Evolutionary conservation across 2,329 filamentous ascomycete genomes (phyloP), one percentile per base, ranked within the genome.

Genomic region (Colletotrichum sp.): DNA sequence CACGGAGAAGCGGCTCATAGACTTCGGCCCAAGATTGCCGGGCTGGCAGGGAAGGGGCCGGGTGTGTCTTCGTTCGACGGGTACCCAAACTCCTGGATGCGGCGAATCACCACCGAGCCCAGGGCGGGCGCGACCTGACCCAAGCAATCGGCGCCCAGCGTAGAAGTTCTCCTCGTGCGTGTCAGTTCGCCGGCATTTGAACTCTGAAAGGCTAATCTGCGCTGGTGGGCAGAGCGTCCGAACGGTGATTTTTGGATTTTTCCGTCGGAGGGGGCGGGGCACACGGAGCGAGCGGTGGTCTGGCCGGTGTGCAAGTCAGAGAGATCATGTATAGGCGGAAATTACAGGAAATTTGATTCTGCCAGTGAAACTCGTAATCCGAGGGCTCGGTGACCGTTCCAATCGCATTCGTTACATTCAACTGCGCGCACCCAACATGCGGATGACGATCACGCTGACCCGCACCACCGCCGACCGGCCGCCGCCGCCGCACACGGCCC

Each of bases 271-370:
- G 19, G 66, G 27, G 25, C 3, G 15, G 59, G 32, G 49, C 66
- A 75, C 69, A 75, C 62, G 69, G 69, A 67, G 72, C 72, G 52
- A 27, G 19, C 52, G 61, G 62, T 30, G 72, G 49, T 39, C 61
- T 59, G 34, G n/a, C 36, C 34, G 22, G 39, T 22, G 49, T n/a
- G 11, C 30, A 55, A 27, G 8, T 55, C 8, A 36, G 29, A 34
- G 12, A 36, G 55, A n/a, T 25, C 1, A 6, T 12, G 5, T 13
- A 11, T 22, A 5, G 8, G 13, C n/a, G 32, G 16, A 30, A 25
- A 12, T n/a, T 16, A 19, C 22, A 69, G 15, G 16, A 22, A 29
- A 36, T n/a, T 13, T 16, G 12, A 8, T 19, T 62, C 13, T 7
- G 9, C 7, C 0, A 9, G 19, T 62, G 13, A 2, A 19, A 49